Evolutionary conservation across 306 rosid genomes (phyloP), one percentile per base, ranked within the genome.

Genomic region (Cercis canadensis): DNA sequence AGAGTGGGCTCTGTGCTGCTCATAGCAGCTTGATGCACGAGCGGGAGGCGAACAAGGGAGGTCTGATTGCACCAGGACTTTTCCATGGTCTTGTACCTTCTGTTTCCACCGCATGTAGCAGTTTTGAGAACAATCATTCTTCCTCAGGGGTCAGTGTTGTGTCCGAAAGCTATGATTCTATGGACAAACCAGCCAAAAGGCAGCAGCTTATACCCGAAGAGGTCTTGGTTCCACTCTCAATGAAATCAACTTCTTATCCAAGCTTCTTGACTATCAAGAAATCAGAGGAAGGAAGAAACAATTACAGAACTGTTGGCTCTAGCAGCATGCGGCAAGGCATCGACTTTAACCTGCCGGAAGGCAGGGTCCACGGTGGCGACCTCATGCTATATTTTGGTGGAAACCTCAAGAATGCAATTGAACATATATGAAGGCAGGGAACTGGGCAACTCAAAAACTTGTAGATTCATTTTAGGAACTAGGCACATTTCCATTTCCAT

Each of bases 1-100:
- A 83, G 86, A 89, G 96, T 15, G 99, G 99, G 11, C 85, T 94
- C 21, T 94, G 99, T 86, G 99, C 99, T 46, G 97, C 99, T 67
- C 97, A 91, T 73, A 76, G 86, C 83, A 91, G 86, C 82, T 44
- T 87, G 88, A 65, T 74, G 63, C 96, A 78, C 66, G 96, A 86
- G 67, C 69, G 87, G 57, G 88, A 78, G 77, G 54, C 73, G 3
- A 75, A 57, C 78, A 87, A 77, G 82, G 91, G 86, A 31, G 83
- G 95, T 61, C 83, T 87, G 50, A 87, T 91, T 36, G 99, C 95
- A 12, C 88, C 99, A 0, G 90, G 97, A 52, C 90, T 94, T 29
- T 94, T 94, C 83, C 90, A 86, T 4, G 97, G 96, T 37, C 90
- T 94, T 19, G 96, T 94, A 10, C 84, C 90, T 60, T 76, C 79